Base-by-base conservation (phyloP, 176 grass and related monocot genomes). In the Phragmites australis region DNA sequence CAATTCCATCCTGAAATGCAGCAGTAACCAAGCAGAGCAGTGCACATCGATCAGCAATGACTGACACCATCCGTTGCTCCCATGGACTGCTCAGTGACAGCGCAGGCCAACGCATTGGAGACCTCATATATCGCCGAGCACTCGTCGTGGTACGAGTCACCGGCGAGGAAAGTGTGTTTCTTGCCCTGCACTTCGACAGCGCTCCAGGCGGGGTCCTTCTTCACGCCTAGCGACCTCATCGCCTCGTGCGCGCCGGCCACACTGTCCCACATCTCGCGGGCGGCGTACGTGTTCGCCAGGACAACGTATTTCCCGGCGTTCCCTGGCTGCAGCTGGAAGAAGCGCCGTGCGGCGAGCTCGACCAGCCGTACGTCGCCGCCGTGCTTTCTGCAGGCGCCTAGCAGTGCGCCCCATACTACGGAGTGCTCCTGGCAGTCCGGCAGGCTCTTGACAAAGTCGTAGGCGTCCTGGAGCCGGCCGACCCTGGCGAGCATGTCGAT, bases 191-290 rank as follows among this genome's bases (percentile, higher is more conserved):
- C 68, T 41, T 88, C 82, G 40, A 91, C 34, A 16, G 78, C 40
- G 82, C 89, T 91, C 89, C 89, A 88, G 13, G 89, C 89, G 8
- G 82, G 82, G 29, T 88, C 86, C 60, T 91, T 88, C 68, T 37
- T 82, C 10, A 91, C 54, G 22, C 82, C 86, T 19, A 91, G 83
- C 62, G 46, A 77, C 46, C 75, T 88, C 75, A 91, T 88, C 44
- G 63, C 48, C 55, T 88, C 54, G 8, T 74, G 90, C 62, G 80
- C 71, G 34, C 46, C 55, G 6, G 90, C 82, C n/a, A 91, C 54
- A 34, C 74, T 75, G 9, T 82, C 45, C 90, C 90, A 91, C 90
- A 91, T 91, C 74, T 79, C 61, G 32, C 83, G 67, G n/a, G 82
- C 78, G 0, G 90, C 90, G 56, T 85, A 88, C 7, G 85, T 85